Percentiles rank a stretch among this genome's conserved stretches.
These are phyloP conservation scores for Russula sp. DNA, from an alignment of 768 basidiomycete species.

Conservation along the genomic window DNA sequence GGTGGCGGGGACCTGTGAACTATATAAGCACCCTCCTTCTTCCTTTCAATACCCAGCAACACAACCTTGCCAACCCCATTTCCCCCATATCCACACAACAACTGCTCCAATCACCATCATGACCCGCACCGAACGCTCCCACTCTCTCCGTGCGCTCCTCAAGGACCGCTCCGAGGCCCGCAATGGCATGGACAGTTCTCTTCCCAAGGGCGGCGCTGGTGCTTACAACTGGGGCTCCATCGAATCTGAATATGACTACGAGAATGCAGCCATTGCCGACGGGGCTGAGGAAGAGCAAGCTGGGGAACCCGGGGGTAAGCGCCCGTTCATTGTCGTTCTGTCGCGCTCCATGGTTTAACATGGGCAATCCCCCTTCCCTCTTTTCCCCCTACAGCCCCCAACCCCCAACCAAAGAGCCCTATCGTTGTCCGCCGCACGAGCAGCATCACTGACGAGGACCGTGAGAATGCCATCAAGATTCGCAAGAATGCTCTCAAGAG, in stretches of 20 bases:
- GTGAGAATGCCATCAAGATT: constrained; percentile 54
- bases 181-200: constrained; percentile 61
- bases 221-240: constrained; percentile 82
- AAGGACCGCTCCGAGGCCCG: constrained; percentile 77
- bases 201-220: constrained; percentile 76
- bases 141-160: constrained; percentile 60
- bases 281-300: constrained; percentile 38
- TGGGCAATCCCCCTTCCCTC: neutral
- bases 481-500: constrained; percentile 68
- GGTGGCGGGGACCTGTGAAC: neutral
- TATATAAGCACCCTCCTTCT: constrained; percentile 1
- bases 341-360: constrained; percentile 10
- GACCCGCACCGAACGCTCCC: constrained; percentile 74
- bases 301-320: constrained; percentile 22
- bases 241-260: constrained; percentile 42
- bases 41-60: neutral
- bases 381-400: neutral
- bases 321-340: constrained; percentile 13
- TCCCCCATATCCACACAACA: neutral
- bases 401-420: neutral
- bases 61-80: neutral
- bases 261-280: constrained; percentile 57
- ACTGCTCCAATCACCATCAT: too few relatives aligned
- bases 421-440: constrained; percentile 28
- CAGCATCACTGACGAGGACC: constrained; percentile 54